These are phyloP conservation scores for Micromonas pusilla DNA, from an alignment of 139 green algal species.

Conservation along the genomic window DNA sequence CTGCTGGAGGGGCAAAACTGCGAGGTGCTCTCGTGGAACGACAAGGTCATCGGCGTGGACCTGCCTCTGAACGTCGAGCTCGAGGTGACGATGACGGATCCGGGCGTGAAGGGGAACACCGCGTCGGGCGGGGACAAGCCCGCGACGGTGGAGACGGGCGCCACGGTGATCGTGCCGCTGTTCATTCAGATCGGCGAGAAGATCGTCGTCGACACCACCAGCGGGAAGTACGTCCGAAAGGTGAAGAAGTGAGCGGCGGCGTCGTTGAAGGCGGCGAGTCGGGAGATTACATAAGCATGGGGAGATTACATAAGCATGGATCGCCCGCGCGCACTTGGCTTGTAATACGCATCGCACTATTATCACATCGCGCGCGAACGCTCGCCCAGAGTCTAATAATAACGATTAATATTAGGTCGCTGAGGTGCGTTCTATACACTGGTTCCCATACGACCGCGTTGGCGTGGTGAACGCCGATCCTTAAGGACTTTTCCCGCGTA, in stretches of 20 bases:
- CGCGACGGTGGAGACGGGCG: constrained; percentile 68
- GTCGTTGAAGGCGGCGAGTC: no score
- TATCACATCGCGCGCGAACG: background rate
- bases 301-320: background rate
- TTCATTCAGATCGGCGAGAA: constrained; percentile 73
- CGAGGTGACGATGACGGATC: constrained; percentile 65
- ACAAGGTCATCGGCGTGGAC: constrained; percentile 81
- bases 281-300: background rate
- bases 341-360: background rate
- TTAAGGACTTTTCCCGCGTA: no score
- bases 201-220: constrained; percentile 79
- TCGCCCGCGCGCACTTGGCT: background rate
- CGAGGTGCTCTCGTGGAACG: constrained; percentile 77
- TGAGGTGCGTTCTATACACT: no score
- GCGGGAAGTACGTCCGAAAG: constrained; percentile 44
- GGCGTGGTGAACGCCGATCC: no score
- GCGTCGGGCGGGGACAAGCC: constrained; percentile 69
- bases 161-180: constrained; percentile 57
- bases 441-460: no score
- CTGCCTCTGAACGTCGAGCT: constrained; percentile 72
- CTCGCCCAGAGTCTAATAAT: background rate
- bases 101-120: constrained; percentile 69
- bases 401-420: no score
- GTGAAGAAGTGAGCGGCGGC: background rate
- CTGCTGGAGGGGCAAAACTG: constrained; percentile 75